Conservation (phyloP, 2,329 filamentous ascomycete genomes). For the Alternaria panax region DNA sequence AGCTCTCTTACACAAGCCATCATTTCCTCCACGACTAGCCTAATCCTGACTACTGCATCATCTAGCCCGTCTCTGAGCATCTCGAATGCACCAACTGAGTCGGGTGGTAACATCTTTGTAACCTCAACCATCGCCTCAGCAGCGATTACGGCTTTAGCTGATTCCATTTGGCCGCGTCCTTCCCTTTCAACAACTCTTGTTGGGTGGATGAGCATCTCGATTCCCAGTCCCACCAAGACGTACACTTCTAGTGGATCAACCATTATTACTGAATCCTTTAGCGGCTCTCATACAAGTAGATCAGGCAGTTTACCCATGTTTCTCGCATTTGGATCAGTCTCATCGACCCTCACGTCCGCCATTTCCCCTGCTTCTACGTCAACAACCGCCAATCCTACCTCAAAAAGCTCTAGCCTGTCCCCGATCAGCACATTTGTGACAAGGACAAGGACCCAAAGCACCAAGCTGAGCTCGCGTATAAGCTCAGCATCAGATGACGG, state of each 20-base stretch:
- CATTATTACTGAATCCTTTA: background rate
- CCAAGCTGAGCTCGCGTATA: background rate
- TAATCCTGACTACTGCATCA: background rate
- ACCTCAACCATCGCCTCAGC: background rate
- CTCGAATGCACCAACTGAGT: background rate
- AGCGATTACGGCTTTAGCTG: background rate
- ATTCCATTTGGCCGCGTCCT: background rate
- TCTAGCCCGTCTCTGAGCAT: background rate
- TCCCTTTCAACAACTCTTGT: background rate
- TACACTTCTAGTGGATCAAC: background rate
- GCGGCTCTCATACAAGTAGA: background rate
- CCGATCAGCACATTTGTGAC: background rate
- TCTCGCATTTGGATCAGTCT: background rate
- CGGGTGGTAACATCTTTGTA: background rate
- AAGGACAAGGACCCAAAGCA: background rate
- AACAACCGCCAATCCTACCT: background rate
- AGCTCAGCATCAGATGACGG: background rate
- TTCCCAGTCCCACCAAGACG: background rate
- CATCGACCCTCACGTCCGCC: background rate
- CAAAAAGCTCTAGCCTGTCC: background rate
- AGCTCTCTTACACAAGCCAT: background rate
- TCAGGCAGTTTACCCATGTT: background rate
- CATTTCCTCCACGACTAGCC: background rate
- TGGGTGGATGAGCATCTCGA: background rate
- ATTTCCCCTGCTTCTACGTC: background rate